Conservation (phyloP, 768 basidiomycete species). For the Tephrocybe sp. region DNA sequence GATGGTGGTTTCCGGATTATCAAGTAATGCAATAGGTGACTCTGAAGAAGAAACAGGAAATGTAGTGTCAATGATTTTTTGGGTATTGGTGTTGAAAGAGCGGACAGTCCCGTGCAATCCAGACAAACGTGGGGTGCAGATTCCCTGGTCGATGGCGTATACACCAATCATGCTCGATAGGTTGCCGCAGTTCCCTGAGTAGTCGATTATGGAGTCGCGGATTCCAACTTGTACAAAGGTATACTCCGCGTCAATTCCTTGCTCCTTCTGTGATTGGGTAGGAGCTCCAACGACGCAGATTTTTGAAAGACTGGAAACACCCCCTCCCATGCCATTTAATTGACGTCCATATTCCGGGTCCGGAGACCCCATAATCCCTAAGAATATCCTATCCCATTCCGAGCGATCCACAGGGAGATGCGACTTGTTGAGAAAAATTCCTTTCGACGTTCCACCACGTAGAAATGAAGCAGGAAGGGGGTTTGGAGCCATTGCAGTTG, state of each 20-base stretch:
- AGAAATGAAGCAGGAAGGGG: conserved; percentile 54
- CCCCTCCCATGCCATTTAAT: conserved; percentile 81
- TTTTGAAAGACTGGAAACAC: conserved; percentile 72
- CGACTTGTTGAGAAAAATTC: conserved; percentile 57
- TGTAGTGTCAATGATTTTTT: conserved; percentile 64
- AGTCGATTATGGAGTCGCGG: conserved; percentile 57
- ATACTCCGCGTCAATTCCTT: conserved; percentile 62
- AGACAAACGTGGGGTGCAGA: conserved; percentile 32
- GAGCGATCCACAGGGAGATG: conserved; percentile 48
- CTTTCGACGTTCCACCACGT: conserved; percentile 78
- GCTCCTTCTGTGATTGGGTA: conserved; percentile 33
- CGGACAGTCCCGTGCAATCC: conserved; percentile 44
- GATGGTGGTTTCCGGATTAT: conserved; percentile 49
- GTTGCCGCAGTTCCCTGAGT: conserved; percentile 76
- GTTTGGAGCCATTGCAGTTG: conserved; percentile 20
- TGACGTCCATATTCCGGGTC: conserved; percentile 67
- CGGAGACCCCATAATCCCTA: conserved; percentile 80
- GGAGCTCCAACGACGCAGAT: conserved; percentile 62
- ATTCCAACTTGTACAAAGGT: conserved; percentile 69
- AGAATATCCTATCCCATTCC: conserved; percentile 61
- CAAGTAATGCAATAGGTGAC: conserved; percentile 36
- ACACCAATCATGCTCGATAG: conserved; percentile 71
- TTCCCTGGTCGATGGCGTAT: conserved; percentile 66
- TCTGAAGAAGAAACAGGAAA: conserved; percentile 47
- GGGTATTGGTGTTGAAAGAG: conserved; percentile 71